Evolutionary conservation across 495 filamentous ascomycete species (phyloP).

Genomic region (Evernia prunastri): DNA sequence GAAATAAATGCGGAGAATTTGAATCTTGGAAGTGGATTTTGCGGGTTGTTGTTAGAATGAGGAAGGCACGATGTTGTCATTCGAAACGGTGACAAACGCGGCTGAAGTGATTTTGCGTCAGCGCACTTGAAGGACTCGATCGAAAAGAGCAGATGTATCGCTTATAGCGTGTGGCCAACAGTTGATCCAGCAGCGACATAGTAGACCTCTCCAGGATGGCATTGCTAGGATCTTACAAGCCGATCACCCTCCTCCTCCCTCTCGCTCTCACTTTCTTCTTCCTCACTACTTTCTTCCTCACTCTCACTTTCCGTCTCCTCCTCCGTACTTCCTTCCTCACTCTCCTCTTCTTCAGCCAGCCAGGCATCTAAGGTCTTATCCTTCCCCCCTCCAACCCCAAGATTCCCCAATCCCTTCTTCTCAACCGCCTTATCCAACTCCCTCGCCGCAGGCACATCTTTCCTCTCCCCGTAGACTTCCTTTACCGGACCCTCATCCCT

Average conservation of each 20-base stretch:
- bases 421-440: constrained; percentile 53
- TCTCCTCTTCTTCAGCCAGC: constrained; percentile 63
- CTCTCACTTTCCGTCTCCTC: constrained; percentile 43
- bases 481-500: constrained; percentile 45
- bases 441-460: constrained; percentile 53
- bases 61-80: too few relatives aligned
- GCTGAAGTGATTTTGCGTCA: not conserved
- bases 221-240: constrained; percentile 9
- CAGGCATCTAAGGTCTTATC: constrained; percentile 82
- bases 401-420: constrained; percentile 35
- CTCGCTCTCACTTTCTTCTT: constrained; percentile 22
- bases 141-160: too few relatives aligned
- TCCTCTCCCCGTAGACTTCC: constrained; percentile 23
- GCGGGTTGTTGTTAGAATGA: too few relatives aligned
- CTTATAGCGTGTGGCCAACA: too few relatives aligned
- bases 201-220: not conserved
- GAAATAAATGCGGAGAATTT: too few relatives aligned
- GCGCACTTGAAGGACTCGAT: not conserved
- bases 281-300: constrained; percentile 37
- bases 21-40: too few relatives aligned
- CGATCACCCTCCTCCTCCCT: constrained; percentile 31
- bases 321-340: constrained; percentile 36
- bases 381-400: constrained; percentile 24
- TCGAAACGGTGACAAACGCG: too few relatives aligned
- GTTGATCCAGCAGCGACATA: too few relatives aligned